Evolutionary conservation across 2,329 filamentous ascomycete genomes (phyloP), one percentile per base, ranked within the genome.

Genomic region (Monilinia fructicola): DNA sequence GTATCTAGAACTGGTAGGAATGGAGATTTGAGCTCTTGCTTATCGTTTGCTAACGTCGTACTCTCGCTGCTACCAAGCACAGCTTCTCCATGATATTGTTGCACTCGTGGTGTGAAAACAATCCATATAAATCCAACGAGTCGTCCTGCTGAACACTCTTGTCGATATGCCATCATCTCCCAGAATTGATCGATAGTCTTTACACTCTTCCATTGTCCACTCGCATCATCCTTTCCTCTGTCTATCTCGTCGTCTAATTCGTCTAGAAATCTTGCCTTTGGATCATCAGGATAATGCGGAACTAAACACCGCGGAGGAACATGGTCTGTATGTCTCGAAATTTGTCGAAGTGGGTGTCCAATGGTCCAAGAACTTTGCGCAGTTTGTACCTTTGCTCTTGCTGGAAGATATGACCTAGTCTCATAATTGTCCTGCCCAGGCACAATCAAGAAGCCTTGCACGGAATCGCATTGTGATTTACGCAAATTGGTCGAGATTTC

Each of bases 101-200:
- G 55, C 56, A 26, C 23, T 31, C 64, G 74, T 73, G 67, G 79
- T 74, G 66, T 78, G 77, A 97, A 90, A 0, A 97, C 89, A 35
- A 97, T 80, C 94, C 96, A 99, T 35, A 98, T 83, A 72, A 99
- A 99, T 0, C 96, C 96, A 0, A 97, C 96, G 74, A 97, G 83
- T 23, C 93, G 85, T 0, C 95, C 96, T 44, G 93, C 92, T 0
- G 93, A 97, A 75, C 95, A 99, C 76, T 99, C 95, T 76, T 98
- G 95, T 66, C 95, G 84, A 75, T 91, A 98, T 0, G 93, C 90
- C 94, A 99, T 98, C 84, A 96, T 90, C 69, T 99, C 95, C 95
- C 95, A 99, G 75, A 99, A 99, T 72, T 93, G 88, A n/a, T 93
- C 91, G 52, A 99, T 80, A 0, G 87, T 90, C 75, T 85, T 89